A percentile compares a stretch with the other conserved stretches of the same genome.
phyloP scores from a whole-genome alignment of 2,329 filamentous ascomycete genomes.

The Fusarium sambucinum region DNA sequence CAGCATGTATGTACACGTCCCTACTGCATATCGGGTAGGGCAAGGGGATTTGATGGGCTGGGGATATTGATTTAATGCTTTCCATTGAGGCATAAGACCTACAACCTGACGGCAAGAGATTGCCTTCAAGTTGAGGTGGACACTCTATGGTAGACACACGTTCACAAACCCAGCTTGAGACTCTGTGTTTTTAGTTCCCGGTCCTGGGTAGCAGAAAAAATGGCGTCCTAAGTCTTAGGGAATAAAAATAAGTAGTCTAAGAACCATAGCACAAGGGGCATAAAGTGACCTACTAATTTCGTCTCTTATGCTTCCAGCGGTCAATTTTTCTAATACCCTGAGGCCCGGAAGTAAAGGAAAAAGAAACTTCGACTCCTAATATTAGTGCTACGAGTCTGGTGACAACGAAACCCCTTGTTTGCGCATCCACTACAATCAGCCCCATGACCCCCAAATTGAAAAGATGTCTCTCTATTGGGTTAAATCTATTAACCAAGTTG shows the following conservation, averaged over 20 bases:
- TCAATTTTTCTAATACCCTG: too few relatives aligned
- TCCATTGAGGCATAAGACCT: too few relatives aligned
- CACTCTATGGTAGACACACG: neutral
- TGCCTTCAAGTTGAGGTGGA: neutral
- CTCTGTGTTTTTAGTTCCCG: neutral
- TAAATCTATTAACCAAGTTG: conserved; percentile 16
- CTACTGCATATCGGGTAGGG: neutral
- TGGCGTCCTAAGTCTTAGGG: too few relatives aligned
- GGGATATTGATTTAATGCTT: too few relatives aligned
- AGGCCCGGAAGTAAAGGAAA: too few relatives aligned
- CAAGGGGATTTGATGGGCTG: neutral
- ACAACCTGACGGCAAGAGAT: neutral
- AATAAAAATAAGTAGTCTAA: too few relatives aligned
- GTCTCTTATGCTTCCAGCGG: too few relatives aligned
- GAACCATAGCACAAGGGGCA: too few relatives aligned
- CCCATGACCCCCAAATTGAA: conserved; percentile 29
- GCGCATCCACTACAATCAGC: conserved; percentile 22
- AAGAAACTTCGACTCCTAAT: neutral
- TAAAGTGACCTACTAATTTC: too few relatives aligned
- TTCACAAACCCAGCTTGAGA: too few relatives aligned
- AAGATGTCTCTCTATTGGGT: conserved; percentile 20
- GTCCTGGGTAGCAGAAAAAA: too few relatives aligned
- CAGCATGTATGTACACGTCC: neutral
- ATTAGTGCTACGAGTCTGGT: conserved; percentile 10
- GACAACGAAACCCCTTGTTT: conserved; percentile 23